Base-by-base conservation (phyloP, 2,329 filamentous ascomycete genomes). In the Myriangium duriaei region DNA sequence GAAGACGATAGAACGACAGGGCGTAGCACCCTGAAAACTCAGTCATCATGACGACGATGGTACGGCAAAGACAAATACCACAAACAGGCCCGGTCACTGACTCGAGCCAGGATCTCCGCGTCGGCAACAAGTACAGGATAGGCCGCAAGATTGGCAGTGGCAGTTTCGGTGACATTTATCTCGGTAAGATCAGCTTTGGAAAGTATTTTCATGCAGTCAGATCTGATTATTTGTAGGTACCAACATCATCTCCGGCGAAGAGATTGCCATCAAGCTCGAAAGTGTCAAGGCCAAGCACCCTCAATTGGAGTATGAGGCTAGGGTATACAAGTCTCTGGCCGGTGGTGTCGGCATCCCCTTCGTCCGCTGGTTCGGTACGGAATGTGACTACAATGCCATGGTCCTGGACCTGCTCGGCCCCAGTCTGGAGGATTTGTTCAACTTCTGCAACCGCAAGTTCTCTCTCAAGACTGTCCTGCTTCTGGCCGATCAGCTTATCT, bases 351-450 rank as follows among this genome's bases (percentile, higher is more conserved):
- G 91, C 44, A 98, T 98, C 49, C 91, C 91, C 33, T 96, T 96
- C 57, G 91, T 98, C 58, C 86, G 88, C 65, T 98, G 91, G 91
- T 98, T 96, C 64, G 91, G 91, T 51, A 96, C 88, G 44, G 91
- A 98, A 67, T 96, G 88, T 65, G 91, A 96, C 69, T 96, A 98
- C 77, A 96, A 98, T 66, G 91, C 91, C 61, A 96, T 98, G 91
- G 91, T 98, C 37, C 77, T 96, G 49, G 91, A 98, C 57, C 79
- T 98, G 16, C 81, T 98, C 42, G 91, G 91, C 28, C 91, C 91
- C 49, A 91, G 81, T 56, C 68, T 98, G 63, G 91, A 98, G 66
- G 91, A 98, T 59, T 74, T 98, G 21, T 98, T 98, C 83, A 96
- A 98, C 76, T 96, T 96, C 65, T 98, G 91, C 78, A 96, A 96